Evolutionary conservation across 2,329 filamentous ascomycete genomes (phyloP), one percentile per base, ranked within the genome.

Genomic region (Zalaria obscura): DNA sequence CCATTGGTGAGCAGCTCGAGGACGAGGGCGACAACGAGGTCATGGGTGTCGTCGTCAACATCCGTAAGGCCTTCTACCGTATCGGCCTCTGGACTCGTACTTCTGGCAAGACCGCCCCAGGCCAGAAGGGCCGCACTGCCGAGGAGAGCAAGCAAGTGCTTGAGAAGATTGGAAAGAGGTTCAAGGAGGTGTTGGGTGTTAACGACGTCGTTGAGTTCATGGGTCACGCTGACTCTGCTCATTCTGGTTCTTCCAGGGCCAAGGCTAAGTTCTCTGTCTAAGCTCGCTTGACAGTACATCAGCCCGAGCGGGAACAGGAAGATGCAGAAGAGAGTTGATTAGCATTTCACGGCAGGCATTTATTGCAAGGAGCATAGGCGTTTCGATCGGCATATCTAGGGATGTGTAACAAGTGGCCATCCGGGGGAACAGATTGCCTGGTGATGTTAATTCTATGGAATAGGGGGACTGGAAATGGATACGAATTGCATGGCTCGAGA

Each of bases 31-130:
- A 96, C 58, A 88, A 88, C 54, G 93, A 98, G 66, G 83, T 98
- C 62, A 96, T 96, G 91, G 91, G 91, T 50, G 93, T 98, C 29
- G 91, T 98, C 26, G 88, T 96, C 70, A 98, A 98, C 65, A 89
- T 98, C 45, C 83, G 91, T 64, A 95, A 94, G 72, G 88, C 83
- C 40, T 96, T 98, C 70, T 98, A 87, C 75, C 84, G 91, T 70
- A 83, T 98, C 52, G 88, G 89, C 59, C 78, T 96, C 53, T 98
- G 93, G 91, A 98, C 91, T 48, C 83, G 87, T 53, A 93, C 88
- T 44, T 86, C 86, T 42, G 89, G 89, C 59, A 89, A 89, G 71
- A 75, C 74, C 57, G 80, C 88, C 46, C 80, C 81, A 1, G 82
- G 84, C 50, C 76, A 83, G 36, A 79, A 80, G 41, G 83, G 82